Evolutionary conservation across 2,329 filamentous ascomycete genomes (phyloP).

Genomic region (Grosmannia penicillata): DNA sequence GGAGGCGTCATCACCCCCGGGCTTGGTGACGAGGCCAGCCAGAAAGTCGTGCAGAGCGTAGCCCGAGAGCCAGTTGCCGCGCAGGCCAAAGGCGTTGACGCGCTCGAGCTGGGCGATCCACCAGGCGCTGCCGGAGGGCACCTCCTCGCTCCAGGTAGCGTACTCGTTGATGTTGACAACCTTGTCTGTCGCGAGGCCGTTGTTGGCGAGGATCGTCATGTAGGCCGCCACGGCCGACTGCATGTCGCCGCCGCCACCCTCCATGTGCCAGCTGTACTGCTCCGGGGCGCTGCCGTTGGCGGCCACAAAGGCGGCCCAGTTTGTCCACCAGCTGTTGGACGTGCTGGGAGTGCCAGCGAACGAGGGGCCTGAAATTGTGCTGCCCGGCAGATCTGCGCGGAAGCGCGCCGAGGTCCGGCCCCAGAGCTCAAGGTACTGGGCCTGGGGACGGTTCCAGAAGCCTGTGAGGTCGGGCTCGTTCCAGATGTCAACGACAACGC

Average conservation of each 20-base stretch:
- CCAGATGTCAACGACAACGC: slow-evolving; percentile 33
- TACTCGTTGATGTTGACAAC: slow-evolving; percentile 35
- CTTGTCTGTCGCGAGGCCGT: slow-evolving; percentile 16
- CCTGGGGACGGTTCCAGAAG: slow-evolving; percentile 22
- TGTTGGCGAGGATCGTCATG: slow-evolving; percentile 11
- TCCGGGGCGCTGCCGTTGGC: slow-evolving; percentile 24
- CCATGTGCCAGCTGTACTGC: slow-evolving; percentile 27
- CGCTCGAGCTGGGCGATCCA: slow-evolving; percentile 32
- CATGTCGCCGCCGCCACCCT: slow-evolving; percentile 17
- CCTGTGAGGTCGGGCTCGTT: slow-evolving; percentile 30
- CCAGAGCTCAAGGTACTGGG: slow-evolving; percentile 26
- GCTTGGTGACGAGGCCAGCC: slow-evolving; percentile 20
- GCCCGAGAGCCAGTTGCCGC: slow-evolving; percentile 29
- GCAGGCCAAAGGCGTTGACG: slow-evolving; percentile 23
- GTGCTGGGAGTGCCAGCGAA: slow-evolving; percentile 17
- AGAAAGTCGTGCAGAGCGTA: slow-evolving; percentile 26
- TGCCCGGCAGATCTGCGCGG: slow-evolving; percentile 8
- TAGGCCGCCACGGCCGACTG: slow-evolving; percentile 15
- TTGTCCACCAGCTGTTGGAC: slow-evolving; percentile 25
- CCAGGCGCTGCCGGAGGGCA: slow-evolving; percentile 24
- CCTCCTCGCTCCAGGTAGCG: slow-evolving; percentile 23
- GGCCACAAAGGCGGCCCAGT: slow-evolving; percentile 19
- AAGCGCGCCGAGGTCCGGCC: slow-evolving; percentile 13
- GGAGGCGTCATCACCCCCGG: neutral
- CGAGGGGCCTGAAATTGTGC: slow-evolving; percentile 24